Evolutionary conservation across 192 early-diverging fungal species (phyloP), one percentile per base, ranked within the genome.

Genomic region (Linnemannia hyalina): DNA sequence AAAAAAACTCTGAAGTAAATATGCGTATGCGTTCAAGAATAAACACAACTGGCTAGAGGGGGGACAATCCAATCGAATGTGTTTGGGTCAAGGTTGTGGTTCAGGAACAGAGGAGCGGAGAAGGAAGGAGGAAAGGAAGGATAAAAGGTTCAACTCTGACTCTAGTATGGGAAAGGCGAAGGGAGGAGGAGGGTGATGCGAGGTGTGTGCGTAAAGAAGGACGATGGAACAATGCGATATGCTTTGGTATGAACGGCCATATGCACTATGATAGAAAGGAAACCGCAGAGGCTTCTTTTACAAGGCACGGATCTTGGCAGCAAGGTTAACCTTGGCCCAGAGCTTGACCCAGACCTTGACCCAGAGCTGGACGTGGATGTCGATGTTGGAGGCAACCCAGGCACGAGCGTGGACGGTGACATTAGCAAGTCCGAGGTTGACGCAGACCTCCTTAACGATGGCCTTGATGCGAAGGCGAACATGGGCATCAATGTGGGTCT

Each of bases 341-440:
- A 85, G 55, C 1, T 65, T 26, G 8, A 29, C 71, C 77, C 84
- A 86, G 76, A 78, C 32, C 44, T 86, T 74, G 54, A 74, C 71
- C 38, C 70, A 70, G 65, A 54, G 76, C 47, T 81, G 11, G 54
- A 86, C 13, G 52, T 77, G 70, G 42, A 32, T 71, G 41, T 86
- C 35, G 29, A 86, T 74, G 75, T 80, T 69, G 65, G 84, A 73
- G 29, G 78, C 75, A 65, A 86, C 68, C 72, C 65, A 68, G 79
- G 81, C 20, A 9, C 63, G 57, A 42, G 42, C 76, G 16, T 20
- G 23, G 65, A 81, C 22, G 7, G 55, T 9, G 42, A 32, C 79
- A 8, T 74, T 35, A 40, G n/a, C 84, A 46, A 86, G 36, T 22
- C 75, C 80, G 75, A 65, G 44, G 26, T 81, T 16, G 72, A 78